These are phyloP conservation scores for Salmacisia buchloeana DNA, from an alignment of 1,284 basidiomycete species.

Conservation along the genomic window DNA sequence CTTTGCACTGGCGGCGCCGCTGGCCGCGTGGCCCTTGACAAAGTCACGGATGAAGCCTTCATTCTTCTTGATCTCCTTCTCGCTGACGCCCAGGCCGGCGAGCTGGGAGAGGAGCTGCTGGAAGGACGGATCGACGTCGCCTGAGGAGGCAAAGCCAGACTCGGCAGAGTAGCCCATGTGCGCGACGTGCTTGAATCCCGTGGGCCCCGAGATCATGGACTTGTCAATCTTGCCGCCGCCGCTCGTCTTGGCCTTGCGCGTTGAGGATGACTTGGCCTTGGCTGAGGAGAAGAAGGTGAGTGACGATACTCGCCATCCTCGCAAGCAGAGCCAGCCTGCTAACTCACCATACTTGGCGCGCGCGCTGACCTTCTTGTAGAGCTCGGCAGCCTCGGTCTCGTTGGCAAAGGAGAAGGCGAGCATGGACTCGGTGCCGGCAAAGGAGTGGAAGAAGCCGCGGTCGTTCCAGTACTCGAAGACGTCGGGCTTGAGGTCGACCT, in stretches of 20 bases:
- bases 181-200: slow-evolving; percentile 75
- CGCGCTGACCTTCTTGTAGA: slow-evolving; percentile 78
- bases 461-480: slow-evolving; percentile 66
- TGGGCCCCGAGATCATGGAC: slow-evolving; percentile 80
- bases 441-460: slow-evolving; percentile 87
- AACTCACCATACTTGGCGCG: slow-evolving; percentile 63
- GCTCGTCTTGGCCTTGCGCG: slow-evolving; percentile 39
- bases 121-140: slow-evolving; percentile 91
- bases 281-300: slow-evolving; percentile 51
- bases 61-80: slow-evolving; percentile 63
- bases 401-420: slow-evolving; percentile 86
- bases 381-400: slow-evolving; percentile 76
- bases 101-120: slow-evolving; percentile 69
- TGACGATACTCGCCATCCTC: neutral
- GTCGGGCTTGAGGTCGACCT: slow-evolving; percentile 5
- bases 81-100: slow-evolving; percentile 62
- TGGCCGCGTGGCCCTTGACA: slow-evolving; percentile 60
- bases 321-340: neutral
- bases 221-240: slow-evolving; percentile 69
- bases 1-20: neutral
- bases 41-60: slow-evolving; percentile 85
- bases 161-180: slow-evolving; percentile 91
- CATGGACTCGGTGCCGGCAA: slow-evolving; percentile 81
- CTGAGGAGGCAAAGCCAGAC: slow-evolving; percentile 70
- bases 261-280: slow-evolving; percentile 61